Conservation (phyloP, 2,329 filamentous ascomycete species). For the Cordyceps cateniannulata region DNA sequence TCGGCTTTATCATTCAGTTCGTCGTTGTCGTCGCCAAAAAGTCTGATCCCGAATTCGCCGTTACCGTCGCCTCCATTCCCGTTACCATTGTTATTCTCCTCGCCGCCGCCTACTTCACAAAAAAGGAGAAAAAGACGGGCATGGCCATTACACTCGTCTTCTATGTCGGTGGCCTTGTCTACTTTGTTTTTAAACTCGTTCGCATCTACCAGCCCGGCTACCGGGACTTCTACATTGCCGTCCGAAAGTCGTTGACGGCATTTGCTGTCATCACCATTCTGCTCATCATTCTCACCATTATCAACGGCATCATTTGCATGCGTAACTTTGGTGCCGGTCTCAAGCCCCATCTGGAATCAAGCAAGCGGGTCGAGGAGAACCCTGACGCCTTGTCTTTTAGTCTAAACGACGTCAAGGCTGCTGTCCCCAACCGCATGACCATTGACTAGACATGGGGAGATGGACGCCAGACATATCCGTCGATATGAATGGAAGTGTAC, state of each 20-base stretch:
- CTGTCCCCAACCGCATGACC: slow-evolving; percentile 51
- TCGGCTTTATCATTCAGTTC: slow-evolving; percentile 97
- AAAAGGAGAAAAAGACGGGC: slow-evolving; percentile 71
- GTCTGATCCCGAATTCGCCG: slow-evolving; percentile 67
- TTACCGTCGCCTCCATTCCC: slow-evolving; percentile 85
- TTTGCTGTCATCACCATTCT: slow-evolving; percentile 92
- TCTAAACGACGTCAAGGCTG: slow-evolving; percentile 50
- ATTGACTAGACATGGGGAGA: slow-evolving; percentile 42
- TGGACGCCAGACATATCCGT: background rate
- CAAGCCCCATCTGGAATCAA: slow-evolving; percentile 70
- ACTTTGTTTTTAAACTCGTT: slow-evolving; percentile 97
- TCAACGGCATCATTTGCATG: slow-evolving; percentile 81
- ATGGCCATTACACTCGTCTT: slow-evolving; percentile 75
- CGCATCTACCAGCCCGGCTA: slow-evolving; percentile 77
- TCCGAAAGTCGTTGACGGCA: slow-evolving; percentile 78
- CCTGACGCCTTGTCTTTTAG: slow-evolving; percentile 50
- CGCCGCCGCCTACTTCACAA: slow-evolving; percentile 76
- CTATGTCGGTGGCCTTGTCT: slow-evolving; percentile 82
- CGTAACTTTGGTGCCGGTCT: slow-evolving; percentile 85
- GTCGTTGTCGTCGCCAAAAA: slow-evolving; percentile 76
- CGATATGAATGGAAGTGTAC: slow-evolving; percentile 6
- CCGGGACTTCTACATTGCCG: slow-evolving; percentile 61
- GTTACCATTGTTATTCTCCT: slow-evolving; percentile 86
- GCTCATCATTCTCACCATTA: slow-evolving; percentile 81
- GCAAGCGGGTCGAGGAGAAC: slow-evolving; percentile 44